Base-by-base conservation (phyloP, 495 filamentous ascomycete genomes). In the Neurospora sp. region DNA sequence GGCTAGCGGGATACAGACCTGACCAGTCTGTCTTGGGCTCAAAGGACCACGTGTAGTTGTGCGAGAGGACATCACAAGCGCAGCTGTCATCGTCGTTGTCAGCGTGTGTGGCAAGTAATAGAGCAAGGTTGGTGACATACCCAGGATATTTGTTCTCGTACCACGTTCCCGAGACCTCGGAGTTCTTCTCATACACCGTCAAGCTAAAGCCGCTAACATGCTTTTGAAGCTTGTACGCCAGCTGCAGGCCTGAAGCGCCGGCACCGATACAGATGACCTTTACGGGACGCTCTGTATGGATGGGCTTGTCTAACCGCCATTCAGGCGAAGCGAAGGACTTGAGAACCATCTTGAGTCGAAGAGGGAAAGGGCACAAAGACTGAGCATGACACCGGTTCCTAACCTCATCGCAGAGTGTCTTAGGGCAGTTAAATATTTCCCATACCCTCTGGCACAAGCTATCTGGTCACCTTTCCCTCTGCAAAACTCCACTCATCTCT, bases 1-100 rank as follows among this genome's bases (percentile, higher is more conserved):
- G 71, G 12, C 75, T 73, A 37, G 70, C 68, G 6, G 79, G 72
- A 70, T 85, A 85, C 9, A 82, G 75, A 7, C 77, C 76, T 14
- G 80, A 73, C 83, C 83, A 85, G 73, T 84, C 80, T 8, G 72
- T 70, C 41, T 82, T 82, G 1, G 81, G 81, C 69, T 82, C 81
- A 41, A 83, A 85, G n/a, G 78, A 78, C 76, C 78, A 84, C 1
- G 80, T 61, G 40, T 76, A 76, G 38, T 74, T 76, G 40, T 76
- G 75, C 8, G 75, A 71, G 2, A 69, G 38, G 10, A 74, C 40
- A 22, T 74, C 53, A 47, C 78, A 76, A 61, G 53, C 53, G 12
- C 53, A 61, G 22, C 53, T 61, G 53, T 20, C 12, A 10, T 8
- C 5, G 1, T 16, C 5, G 9, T 53, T 3, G 53, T 61, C 53